Conservation (phyloP, 1,284 basidiomycete genomes). For the Cryptococcus maquisensis region DNA sequence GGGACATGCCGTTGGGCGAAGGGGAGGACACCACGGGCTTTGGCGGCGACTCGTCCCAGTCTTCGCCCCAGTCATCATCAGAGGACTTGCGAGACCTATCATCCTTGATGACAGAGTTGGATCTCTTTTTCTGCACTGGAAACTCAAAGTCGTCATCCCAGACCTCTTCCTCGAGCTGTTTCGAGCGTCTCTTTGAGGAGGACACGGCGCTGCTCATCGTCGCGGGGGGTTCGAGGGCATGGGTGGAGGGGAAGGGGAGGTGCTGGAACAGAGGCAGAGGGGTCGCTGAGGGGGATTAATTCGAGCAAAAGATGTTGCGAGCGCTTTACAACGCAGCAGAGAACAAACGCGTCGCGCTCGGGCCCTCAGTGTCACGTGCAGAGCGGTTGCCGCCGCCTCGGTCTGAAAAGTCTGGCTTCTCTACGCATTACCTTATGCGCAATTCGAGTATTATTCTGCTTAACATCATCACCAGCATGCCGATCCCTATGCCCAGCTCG, state of each 20-base stretch:
- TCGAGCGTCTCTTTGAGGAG: conserved; percentile 2
- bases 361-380: not conserved
- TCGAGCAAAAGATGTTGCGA: not conserved
- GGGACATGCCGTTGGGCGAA: not conserved
- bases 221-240: not conserved
- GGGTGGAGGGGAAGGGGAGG: not conserved
- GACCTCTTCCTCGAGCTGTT: conserved; percentile 30
- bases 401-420: not conserved
- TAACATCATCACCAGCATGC: not conserved
- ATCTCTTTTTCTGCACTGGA: conserved; percentile 12
- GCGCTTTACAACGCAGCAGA: not conserved
- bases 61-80: conserved; percentile 12
- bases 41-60: conserved; percentile 12
- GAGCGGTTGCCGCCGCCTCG: not conserved
- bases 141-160: conserved; percentile 50
- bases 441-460: too few species aligned
- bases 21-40: not conserved
- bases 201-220: not conserved
- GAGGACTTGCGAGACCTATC: conserved; percentile 10
- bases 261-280: not conserved
- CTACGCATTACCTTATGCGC: not conserved
- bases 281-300: not conserved
- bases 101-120: conserved; percentile 1
- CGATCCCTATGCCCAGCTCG: conserved; percentile 7
- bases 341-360: not conserved